Base-by-base conservation (phyloP, 2,329 filamentous ascomycete species). In the Venturiaceae sp. region DNA sequence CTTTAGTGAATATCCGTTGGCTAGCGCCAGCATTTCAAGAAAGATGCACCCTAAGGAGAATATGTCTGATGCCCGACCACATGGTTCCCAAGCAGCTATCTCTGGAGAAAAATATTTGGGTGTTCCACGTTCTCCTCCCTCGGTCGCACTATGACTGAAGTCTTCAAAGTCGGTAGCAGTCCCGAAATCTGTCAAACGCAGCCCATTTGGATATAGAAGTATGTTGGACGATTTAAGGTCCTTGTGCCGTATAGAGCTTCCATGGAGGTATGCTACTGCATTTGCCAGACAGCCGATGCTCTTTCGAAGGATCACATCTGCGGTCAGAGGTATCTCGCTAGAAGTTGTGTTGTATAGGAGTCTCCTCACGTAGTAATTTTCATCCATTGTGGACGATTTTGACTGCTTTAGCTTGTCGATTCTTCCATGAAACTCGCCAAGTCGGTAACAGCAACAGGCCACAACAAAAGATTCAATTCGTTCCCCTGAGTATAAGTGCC, bases 121-220 rank as follows among this genome's bases (percentile, higher is more conserved):
- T 1, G 64, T 65, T 14, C 64, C 65, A 19, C 62, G 59, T 11
- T 65, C 64, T 3, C 58, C 62, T 32, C 63, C 61, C n/a, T 65
- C 63, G 4, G 66, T 66, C 9, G 62, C 62, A 36, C 65, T 67
- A 14, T 59, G 58, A 3, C 64, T 64, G 2, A 64, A 57, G 3
- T 62, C 36, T 1, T 64, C 64, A 30, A 66, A 67, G 55, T 66
- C 64, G 5, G 64, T 66, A 1, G 64, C 63, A 13, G 52, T 64
- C 0, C 64, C 65, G 41, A 67, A 66, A 36, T 66, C 64, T 16
- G 64, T 67, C 3, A 67, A 23, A 60, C 61, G 64, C 2, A 66
- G 34, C 3, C 56, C 46, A 9, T 62, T 50, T 13, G 26, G 57
- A 11, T 59, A 57, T 8, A 66, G 53, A 3, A 65, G 56, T 36